phyloP scores from a whole-genome alignment of 2,329 filamentous ascomycete genomes.

The Fusarium kyushuense region DNA sequence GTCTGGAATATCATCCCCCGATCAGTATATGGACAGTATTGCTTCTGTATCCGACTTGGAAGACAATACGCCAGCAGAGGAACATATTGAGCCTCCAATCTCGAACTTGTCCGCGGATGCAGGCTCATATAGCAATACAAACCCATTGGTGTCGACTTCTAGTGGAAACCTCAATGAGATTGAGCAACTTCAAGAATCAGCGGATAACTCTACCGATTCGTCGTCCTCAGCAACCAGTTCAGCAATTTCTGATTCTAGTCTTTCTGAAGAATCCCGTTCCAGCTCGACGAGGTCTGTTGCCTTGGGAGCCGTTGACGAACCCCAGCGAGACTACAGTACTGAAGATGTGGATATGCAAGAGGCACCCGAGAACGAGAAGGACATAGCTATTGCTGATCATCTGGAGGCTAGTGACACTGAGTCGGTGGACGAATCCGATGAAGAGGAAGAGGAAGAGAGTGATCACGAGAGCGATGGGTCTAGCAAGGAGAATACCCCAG shows the following conservation, averaged over 20 bases:
- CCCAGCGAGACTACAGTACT: not conserved
- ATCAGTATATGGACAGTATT: constrained; percentile 7
- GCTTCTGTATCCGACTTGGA: constrained; percentile 2
- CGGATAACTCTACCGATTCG: not conserved
- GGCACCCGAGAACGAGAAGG: not conserved
- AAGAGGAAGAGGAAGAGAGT: constrained; percentile 5
- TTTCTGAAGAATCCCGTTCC: constrained; percentile 1
- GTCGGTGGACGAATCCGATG: constrained; percentile 1
- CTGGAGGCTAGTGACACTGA: not conserved
- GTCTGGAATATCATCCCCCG: constrained; percentile 37
- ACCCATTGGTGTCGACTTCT: constrained; percentile 35
- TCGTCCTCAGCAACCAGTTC: constrained; percentile 6
- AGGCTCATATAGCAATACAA: constrained; percentile 14
- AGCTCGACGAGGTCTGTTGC: not conserved
- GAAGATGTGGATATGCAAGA: constrained; percentile 12
- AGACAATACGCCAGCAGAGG: not conserved
- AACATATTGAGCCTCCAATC: not conserved
- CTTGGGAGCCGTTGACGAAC: not conserved
- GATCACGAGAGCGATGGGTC: not conserved
- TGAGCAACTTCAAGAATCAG: not conserved
- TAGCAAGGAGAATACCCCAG: not conserved
- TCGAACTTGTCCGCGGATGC: not conserved
- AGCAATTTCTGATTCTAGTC: constrained; percentile 4
- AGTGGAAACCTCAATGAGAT: constrained; percentile 29
- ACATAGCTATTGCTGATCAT: not conserved